These are phyloP conservation scores for Phragmites australis DNA, from an alignment of 176 grass and related monocot genomes.

Conservation along the genomic window DNA sequence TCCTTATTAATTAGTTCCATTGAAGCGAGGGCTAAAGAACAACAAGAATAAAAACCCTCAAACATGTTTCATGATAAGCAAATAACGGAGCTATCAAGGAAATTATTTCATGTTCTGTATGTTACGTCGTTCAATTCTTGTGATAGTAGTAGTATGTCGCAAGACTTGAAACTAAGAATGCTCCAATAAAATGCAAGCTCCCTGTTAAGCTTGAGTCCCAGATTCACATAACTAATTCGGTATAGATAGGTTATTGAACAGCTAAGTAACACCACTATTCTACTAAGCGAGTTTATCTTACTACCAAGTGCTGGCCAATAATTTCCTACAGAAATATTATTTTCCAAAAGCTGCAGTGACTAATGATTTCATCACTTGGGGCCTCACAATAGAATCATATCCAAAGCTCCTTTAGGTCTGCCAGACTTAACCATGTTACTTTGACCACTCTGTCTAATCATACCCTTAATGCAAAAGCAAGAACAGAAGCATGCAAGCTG, in stretches of 20 bases:
- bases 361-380: slow-evolving; percentile 44
- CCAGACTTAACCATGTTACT: slow-evolving; percentile 27
- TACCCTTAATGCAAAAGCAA: slow-evolving; percentile 18
- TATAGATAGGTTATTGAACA: background rate
- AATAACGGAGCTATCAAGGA: background rate
- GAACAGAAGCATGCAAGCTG: slow-evolving; percentile 29
- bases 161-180: too few species aligned
- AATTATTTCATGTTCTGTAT: background rate
- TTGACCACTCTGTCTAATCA: slow-evolving; percentile 41
- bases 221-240: background rate
- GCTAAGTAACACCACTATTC: background rate
- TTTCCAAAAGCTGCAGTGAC: background rate
- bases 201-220: too few species aligned
- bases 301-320: slow-evolving; percentile 19
- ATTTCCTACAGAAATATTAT: background rate
- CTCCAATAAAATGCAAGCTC: too few species aligned
- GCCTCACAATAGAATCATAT: slow-evolving; percentile 23
- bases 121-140: too few species aligned
- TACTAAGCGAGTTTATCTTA: background rate
- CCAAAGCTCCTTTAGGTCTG: slow-evolving; percentile 24
- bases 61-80: background rate
- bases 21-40: background rate
- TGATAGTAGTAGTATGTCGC: too few species aligned
- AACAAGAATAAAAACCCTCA: background rate
- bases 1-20: background rate